A percentile compares a stretch with the other conserved stretches of the same genome.
phyloP scores from a whole-genome alignment of 1,284 basidiomycete genomes.

The Singerocomus rubriflavus region DNA sequence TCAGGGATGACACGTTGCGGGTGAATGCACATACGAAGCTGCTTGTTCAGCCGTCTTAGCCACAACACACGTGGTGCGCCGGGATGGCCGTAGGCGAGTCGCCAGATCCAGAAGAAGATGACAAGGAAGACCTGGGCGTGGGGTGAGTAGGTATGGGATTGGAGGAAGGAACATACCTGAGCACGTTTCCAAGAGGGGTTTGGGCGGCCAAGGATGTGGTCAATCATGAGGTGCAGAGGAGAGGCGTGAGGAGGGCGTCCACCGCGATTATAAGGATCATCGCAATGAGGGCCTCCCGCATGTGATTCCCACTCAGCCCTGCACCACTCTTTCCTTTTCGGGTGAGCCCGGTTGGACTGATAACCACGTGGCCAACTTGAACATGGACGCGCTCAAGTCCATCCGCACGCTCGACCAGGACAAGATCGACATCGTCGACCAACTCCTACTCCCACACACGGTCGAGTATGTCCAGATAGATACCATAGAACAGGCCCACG shows the following conservation, averaged over 20 bases:
- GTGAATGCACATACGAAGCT: slow-evolving; percentile 49
- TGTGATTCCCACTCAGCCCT: slow-evolving; percentile 40
- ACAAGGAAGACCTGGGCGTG: slow-evolving; percentile 72
- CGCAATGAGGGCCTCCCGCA: slow-evolving; percentile 28
- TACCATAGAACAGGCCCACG: slow-evolving; percentile 77
- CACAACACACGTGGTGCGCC: slow-evolving; percentile 63
- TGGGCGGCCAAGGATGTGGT: slow-evolving; percentile 78
- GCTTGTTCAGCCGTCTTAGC: slow-evolving; percentile 57
- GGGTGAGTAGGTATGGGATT: slow-evolving; percentile 3
- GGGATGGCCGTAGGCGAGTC: slow-evolving; percentile 69
- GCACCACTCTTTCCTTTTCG: slow-evolving; percentile 23
- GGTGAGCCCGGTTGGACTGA: slow-evolving; percentile 6
- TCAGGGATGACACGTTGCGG: neutral
- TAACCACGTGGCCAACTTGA: slow-evolving; percentile 11
- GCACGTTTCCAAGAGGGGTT: slow-evolving; percentile 73
- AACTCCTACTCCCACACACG: slow-evolving; percentile 80
- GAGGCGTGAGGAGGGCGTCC: slow-evolving; percentile 9
- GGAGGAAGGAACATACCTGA: slow-evolving; percentile 47
- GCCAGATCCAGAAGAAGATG: slow-evolving; percentile 86
- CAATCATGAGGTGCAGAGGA: slow-evolving; percentile 58
- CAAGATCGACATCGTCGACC: slow-evolving; percentile 81
- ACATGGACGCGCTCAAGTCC: slow-evolving; percentile 46
- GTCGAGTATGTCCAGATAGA: slow-evolving; percentile 71
- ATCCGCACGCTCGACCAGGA: slow-evolving; percentile 58
- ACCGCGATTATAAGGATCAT: slow-evolving; percentile 9